Percentiles rank a stretch among this genome's conserved stretches.
Evolutionary conservation across 768 basidiomycete species (phyloP).

Genomic region (Macrolepiota dolichaula): DNA sequence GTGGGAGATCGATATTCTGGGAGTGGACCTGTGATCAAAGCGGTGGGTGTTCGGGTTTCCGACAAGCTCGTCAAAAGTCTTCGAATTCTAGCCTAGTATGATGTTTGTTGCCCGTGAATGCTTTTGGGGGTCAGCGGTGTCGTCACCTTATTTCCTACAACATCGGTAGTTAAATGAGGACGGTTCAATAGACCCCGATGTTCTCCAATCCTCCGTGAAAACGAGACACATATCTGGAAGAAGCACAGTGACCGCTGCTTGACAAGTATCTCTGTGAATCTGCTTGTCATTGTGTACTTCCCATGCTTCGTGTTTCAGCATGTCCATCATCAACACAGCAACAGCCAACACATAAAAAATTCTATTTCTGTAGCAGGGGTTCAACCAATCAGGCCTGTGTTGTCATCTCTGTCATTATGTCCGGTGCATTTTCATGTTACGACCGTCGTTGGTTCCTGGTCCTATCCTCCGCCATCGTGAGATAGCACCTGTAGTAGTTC

Average conservation of each 20-base stretch:
- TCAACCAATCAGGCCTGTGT: not conserved
- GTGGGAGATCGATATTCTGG: not conserved
- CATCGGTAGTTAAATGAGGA: not conserved
- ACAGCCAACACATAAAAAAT: not conserved
- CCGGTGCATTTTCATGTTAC: not conserved
- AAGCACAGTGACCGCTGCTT: not conserved
- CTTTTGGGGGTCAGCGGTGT: not conserved
- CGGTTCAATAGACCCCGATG: not conserved
- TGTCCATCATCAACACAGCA: constrained; percentile 1
- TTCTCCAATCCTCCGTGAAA: constrained; percentile 2
- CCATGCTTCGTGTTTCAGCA: constrained; percentile 10
- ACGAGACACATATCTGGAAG: not conserved
- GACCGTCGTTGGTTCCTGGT: constrained; percentile 6
- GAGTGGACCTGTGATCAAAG: not conserved
- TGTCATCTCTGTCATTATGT: not conserved
- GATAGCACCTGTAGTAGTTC: not conserved
- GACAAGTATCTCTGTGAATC: constrained; percentile 7
- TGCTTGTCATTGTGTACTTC: not conserved
- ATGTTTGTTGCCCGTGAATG: not conserved
- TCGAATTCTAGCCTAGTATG: not conserved
- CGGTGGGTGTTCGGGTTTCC: not conserved
- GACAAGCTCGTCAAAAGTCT: not conserved
- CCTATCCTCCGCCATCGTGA: not conserved
- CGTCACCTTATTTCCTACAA: not conserved
- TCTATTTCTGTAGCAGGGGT: not conserved